These are phyloP conservation scores for Rhizopus microsporus DNA, from an alignment of 371 early-diverging fungal genomes.

Conservation along the genomic window DNA sequence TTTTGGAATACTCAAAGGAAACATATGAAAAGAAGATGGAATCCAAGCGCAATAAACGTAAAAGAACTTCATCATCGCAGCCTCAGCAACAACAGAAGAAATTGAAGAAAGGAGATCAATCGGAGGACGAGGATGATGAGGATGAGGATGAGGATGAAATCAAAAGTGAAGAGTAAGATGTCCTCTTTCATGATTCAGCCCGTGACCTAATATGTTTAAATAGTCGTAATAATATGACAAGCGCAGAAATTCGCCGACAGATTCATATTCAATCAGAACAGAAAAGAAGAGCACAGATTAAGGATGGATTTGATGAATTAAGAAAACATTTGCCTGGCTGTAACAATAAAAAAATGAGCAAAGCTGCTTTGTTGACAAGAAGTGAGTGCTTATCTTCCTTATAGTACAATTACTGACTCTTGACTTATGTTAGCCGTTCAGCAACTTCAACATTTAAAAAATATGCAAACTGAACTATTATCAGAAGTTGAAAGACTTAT, in stretches of 20 bases:
- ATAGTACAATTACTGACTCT: neutral
- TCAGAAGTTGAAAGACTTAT: constrained; percentile 51
- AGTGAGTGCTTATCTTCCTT: constrained; percentile 30
- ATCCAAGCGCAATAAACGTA: constrained; percentile 46
- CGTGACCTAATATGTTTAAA: neutral
- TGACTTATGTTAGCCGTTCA: constrained; percentile 41
- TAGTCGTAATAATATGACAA: constrained; percentile 14
- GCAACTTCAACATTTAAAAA: constrained; percentile 52
- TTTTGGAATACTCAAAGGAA: constrained; percentile 52
- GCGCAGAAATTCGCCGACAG: constrained; percentile 49
- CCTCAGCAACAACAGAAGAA: constrained; percentile 12
- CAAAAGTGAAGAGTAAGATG: neutral
- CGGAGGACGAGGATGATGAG: constrained; percentile 24
- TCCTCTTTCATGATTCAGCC: neutral
- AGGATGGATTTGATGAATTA: constrained; percentile 56
- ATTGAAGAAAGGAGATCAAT: constrained; percentile 14
- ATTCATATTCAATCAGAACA: constrained; percentile 60
- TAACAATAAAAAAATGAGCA: constrained; percentile 59
- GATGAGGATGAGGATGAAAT: constrained; percentile 27
- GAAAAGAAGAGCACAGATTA: constrained; percentile 54
- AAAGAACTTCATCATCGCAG: constrained; percentile 21
- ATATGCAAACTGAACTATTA: constrained; percentile 46
- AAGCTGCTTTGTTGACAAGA: constrained; percentile 56
- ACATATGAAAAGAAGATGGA: constrained; percentile 49
- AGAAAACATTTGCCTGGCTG: constrained; percentile 54